Base-by-base conservation (phyloP, 371 early-diverging fungal genomes). In the Smittium mucronatum region DNA sequence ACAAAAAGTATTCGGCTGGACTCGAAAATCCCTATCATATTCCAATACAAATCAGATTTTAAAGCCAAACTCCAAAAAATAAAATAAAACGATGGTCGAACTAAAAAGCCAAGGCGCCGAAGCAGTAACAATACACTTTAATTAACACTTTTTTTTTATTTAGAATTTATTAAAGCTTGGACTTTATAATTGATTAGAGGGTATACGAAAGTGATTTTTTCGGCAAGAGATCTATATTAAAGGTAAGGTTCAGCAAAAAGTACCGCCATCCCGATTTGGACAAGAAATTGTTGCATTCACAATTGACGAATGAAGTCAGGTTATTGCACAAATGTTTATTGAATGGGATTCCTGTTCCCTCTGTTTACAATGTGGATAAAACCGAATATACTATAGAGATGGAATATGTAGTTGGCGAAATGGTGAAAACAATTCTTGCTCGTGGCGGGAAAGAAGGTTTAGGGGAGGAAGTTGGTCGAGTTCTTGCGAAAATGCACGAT, bases 211-310 rank as follows among this genome's bases (percentile, higher is more conserved):
- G 70, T 16, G 69, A 35, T 57, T 79, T 83, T 69, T 78, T 78
- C 29, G 81, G 80, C n/a, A 72, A 75, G 16, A 68, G 72, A 25
- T 85, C 84, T 0, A 84, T 93, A 26, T 83, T 84, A 66, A 93
- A 93, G 72, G 87, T 95, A 75, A 84, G 98, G 34, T 95, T 95
- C 76, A 81, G 83, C 67, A 97, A 97, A 76, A 80, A 87, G 0
- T 95, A 95, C 75, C 85, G 98, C n/a, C 92, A 93, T 70, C 93
- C 94, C 1, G 84, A 85, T 34, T 86, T 96, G 36, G 97, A 95
- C 75, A 85, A 85, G 36, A 88, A 89, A 69, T 74, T 95, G 32
- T 94, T 93, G 0, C 71, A 82, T 1, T 75, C 86, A 59, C 84
- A 95, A 31, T 87, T 94, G 25, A 76, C 83, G 17, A 93, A 89